Evolutionary conservation across 2,329 filamentous ascomycete genomes (phyloP), one percentile per base, ranked within the genome.

Genomic region (Cytospora piceae): DNA sequence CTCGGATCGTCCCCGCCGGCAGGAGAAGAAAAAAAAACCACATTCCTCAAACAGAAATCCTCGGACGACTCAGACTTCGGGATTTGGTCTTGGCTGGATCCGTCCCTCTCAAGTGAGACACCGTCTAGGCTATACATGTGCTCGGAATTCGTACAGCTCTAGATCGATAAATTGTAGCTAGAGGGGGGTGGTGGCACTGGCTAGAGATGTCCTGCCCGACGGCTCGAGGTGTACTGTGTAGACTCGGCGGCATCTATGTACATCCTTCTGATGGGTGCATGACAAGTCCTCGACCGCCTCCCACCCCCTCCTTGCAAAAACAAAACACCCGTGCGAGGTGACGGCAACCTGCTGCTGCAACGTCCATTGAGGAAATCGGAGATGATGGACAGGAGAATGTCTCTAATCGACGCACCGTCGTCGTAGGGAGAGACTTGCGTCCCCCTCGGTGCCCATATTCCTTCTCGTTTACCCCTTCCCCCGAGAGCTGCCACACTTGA

Each of bases 321-420:
- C 11, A 49, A 46, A 11, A n/a, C 17, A 11, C 59, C 34, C 15
- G 52, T 60, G 61, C 32, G 55, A 66, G 29, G 17, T 55, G 60
- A 34, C 64, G 60, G 64, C 52, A 64, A 52, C 64, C 39, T 60
- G 64, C 51, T 55, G 29, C 51, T 52, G 37, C 29, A 37, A 14
- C 17, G 6, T 42, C 15, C 39, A 42, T 39, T 39, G 15, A 12
- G 49, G n/a, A 37, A 31, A 24, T 53, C 39, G 42, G 53, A 39
- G 37, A 59, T 52, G 56, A 52, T 64, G 57, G 65, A 27, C 57
- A 64, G 32, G 56, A 37, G 53, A 37, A 56, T 64, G 65, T 64
- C 61, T 66, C 52, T 32, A 29, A 56, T 14, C 32, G 52, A 55
- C 51, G 17, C 60, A 29, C 53, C 55, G 22, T 56, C 55, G 37